These are phyloP conservation scores for Periconia sp. DNA, from an alignment of 2,329 filamentous ascomycete genomes.

Conservation along the genomic window DNA sequence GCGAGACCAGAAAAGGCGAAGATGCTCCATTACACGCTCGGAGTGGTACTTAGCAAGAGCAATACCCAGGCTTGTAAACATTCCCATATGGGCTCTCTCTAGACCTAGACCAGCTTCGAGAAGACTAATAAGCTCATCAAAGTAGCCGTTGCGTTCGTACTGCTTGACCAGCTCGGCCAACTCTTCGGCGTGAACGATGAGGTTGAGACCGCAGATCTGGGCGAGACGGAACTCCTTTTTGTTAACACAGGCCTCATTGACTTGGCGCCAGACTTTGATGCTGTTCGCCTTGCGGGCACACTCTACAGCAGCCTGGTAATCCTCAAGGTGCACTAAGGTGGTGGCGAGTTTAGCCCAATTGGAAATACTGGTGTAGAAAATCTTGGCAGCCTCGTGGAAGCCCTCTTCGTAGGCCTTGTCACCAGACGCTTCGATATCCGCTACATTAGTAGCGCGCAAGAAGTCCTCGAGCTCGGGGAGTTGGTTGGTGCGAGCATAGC, in stretches of 20 bases:
- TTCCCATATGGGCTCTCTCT: constrained; percentile 80
- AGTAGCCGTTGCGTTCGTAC: constrained; percentile 96
- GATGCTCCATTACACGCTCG: constrained; percentile 95
- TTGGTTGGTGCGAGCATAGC: constrained; percentile 89
- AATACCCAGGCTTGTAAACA: constrained; percentile 94
- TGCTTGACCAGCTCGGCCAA: constrained; percentile 91
- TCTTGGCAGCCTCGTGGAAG: constrained; percentile 94
- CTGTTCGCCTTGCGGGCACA: constrained; percentile 98
- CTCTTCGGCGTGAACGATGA: constrained; percentile 97
- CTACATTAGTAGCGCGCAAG: constrained; percentile 88
- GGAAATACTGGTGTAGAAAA: constrained; percentile 97
- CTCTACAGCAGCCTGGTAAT: constrained; percentile 97
- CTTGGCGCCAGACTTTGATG: constrained; percentile 99
- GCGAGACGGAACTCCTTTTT: constrained; percentile 99
- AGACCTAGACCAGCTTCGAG: constrained; percentile 94
- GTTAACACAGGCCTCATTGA: constrained; percentile 91
- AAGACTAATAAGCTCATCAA: constrained; percentile 93
- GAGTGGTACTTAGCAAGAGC: constrained; percentile 94
- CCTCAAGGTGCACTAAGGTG: constrained; percentile 93
- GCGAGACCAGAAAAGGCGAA: constrained; percentile 97
- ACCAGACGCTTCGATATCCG: constrained; percentile 93
- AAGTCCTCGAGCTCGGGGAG: constrained; percentile 95
- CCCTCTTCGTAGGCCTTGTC: constrained; percentile 98
- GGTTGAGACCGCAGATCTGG: constrained; percentile 97
- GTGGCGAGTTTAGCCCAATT: constrained; percentile 99